Evolutionary conservation across 805 yeast genomes (phyloP), one percentile per base, ranked within the genome.

Genomic region (Candida boleticola): DNA sequence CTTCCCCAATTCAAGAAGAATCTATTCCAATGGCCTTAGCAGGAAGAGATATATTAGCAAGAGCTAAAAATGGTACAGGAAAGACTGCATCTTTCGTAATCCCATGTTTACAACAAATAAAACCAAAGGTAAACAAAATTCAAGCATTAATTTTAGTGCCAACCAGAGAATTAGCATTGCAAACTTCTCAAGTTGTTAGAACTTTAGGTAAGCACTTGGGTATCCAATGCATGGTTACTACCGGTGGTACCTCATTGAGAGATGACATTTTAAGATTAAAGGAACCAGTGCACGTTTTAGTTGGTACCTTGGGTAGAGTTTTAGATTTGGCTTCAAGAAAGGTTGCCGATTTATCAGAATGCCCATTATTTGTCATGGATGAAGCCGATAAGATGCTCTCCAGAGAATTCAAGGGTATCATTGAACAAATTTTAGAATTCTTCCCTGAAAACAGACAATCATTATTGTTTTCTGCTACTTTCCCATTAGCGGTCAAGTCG

Each of bases 21-120:
- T 80, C 96, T 5, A 93, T 93, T 44, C 99, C 99, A 2, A 88
- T 89, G 57, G 97, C 97, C 0, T 75, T 93, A 35, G 84, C 93
- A 42, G 98, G 98, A 40, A 82, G 96, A 68, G 99, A 93, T 65
- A 85, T 93, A 46, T 76, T 93, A 49, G 99, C 99, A 13, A 80
- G 99, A 70, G 98, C 99, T 34, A 93, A 93, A 63, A 93, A 93
- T 67, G 99, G 99, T 49, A 93, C 99, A 1, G 99, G 99, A 57
- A 93, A 93, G 63, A 93, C 99, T 6, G 99, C 98, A 1, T 95
- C 99, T 5, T 93, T 93, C 63, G 84, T 89, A 38, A 92, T 93
- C 51, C 99, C 99, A 39, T 79, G 95, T 22, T 74, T 93, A 57
- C 96, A 93, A 64, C 85, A 83, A 60, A 76, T 89, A 47, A 87